A percentile compares a stretch with the other conserved stretches of the same genome.
Conservation (phyloP, 306 rosid genomes). For the Quercus glauca region DNA sequence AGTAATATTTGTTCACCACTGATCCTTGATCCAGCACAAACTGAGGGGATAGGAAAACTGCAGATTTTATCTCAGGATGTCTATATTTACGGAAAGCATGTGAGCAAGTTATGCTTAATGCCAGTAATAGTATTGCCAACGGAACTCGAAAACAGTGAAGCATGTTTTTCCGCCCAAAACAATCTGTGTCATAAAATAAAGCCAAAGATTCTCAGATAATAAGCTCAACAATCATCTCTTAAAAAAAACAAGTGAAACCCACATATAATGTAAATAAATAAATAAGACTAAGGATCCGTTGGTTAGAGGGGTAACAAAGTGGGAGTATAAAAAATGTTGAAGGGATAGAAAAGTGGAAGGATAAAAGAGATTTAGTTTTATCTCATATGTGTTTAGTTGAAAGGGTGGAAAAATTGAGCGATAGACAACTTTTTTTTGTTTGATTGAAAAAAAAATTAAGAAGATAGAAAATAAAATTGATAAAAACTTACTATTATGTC, state of each 20-base stretch:
- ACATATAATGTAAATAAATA: background rate
- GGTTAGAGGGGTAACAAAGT: too few species aligned
- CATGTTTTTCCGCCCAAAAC: conserved; percentile 41
- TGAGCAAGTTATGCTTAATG: conserved; percentile 26
- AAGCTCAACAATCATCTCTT: background rate
- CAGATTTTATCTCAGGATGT: conserved; percentile 32
- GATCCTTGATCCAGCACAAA: conserved; percentile 64
- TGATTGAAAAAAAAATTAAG: too few species aligned
- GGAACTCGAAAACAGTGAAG: conserved; percentile 7
- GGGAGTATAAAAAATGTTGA: too few species aligned
- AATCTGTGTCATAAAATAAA: too few species aligned
- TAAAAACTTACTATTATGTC: too few species aligned
- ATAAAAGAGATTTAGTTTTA: too few species aligned
- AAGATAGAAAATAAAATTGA: too few species aligned
- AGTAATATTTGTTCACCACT: conserved; percentile 37
- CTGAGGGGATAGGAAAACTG: conserved; percentile 50
- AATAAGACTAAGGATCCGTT: background rate
- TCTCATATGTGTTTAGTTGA: too few species aligned
- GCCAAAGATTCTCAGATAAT: too few species aligned
- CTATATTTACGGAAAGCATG: conserved; percentile 20
- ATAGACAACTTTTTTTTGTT: too few species aligned
- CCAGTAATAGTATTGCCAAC: conserved; percentile 25
- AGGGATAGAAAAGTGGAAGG: too few species aligned
- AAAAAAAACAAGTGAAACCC: background rate
- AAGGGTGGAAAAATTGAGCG: too few species aligned